Conservation (phyloP, 768 basidiomycete species). For the Mycena crocata region DNA sequence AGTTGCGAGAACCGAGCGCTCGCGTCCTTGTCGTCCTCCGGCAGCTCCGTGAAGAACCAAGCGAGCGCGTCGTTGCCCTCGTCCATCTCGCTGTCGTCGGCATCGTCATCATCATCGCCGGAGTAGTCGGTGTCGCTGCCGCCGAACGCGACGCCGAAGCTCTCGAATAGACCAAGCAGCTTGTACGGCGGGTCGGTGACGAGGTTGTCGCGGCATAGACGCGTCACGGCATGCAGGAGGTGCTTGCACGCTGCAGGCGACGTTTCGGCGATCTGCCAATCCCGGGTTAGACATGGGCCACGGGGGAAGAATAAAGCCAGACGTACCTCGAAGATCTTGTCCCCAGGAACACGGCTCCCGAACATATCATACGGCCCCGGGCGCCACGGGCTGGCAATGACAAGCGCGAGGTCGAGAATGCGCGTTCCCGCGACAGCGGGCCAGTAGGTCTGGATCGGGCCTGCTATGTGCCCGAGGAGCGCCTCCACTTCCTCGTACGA, state of each 20-base stretch:
- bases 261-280: constrained; percentile 23
- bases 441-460: constrained; percentile 12
- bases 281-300: neutral
- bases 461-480: neutral
- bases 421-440: constrained; percentile 2
- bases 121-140: too few relatives aligned
- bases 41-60: constrained; percentile 23
- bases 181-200: constrained; percentile 5
- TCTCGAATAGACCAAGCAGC: constrained; percentile 8
- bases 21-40: neutral
- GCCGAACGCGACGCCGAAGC: constrained; percentile 20
- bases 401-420: constrained; percentile 12
- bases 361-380: neutral
- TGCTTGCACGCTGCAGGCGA: constrained; percentile 29
- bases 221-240: constrained; percentile 25
- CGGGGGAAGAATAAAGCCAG: neutral
- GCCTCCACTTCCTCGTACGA: neutral
- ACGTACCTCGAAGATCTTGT: constrained; percentile 20
- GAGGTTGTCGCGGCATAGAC: constrained; percentile 19
- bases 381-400: neutral
- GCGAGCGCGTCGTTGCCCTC: neutral
- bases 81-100: too few relatives aligned
- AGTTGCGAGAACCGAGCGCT: constrained; percentile 4
- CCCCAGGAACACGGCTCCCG: constrained; percentile 10
- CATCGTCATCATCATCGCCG: too few relatives aligned